Evolutionary conservation across 768 basidiomycete genomes (phyloP), one percentile per base, ranked within the genome.

Genomic region (Leucocoprinus leucothites): DNA sequence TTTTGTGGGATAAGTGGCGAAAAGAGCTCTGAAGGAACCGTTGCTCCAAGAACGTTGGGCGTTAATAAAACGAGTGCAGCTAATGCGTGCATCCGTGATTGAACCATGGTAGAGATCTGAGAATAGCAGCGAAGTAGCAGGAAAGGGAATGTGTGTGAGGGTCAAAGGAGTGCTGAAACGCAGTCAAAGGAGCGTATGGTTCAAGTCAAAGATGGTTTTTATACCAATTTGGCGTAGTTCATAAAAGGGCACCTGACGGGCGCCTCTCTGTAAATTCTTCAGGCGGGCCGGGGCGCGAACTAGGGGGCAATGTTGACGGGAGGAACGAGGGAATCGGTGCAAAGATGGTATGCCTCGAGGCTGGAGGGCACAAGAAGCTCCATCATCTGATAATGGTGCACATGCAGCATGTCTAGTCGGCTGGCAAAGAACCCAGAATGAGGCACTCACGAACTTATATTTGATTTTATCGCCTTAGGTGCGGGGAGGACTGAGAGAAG

Each of bases 1-100:
- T 89, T 90, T 53, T 77, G 69, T 0, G 81, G 74, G 43, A 87
- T 72, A 35, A 84, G 70, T 0, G 80, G 69, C 1, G 84, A 86
- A 70, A 81, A 87, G 11, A 88, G 76, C 61, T 86, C 56, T 0
- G 80, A 72, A 2, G 76, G 72, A 6, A 68, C 55, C 0, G 62
- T 53, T 19, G 62, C 65, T 7, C 51, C 55, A 31, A 48, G 54
- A 34, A 54, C 58, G 22, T 48, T 7, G 1, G 55, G 55, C 24
- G 26, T 22, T 19, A 54, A 47, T 35, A 54, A 28, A 46, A 24
- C 13, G 19, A 61, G 35, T 6, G 51, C 19, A 24, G 42, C 49
- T 19, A 50, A 40, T 7, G 22, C 47, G 11, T 42, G 47, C 25
- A 35, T 16, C n/a, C 13, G 3, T 25, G 35, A 26, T 7, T 14